A percentile compares a stretch with the other conserved stretches of the same genome.
These are phyloP conservation scores for Carex cristatella DNA, from an alignment of 176 grass and related monocot genomes.

Conservation along the genomic window DNA sequence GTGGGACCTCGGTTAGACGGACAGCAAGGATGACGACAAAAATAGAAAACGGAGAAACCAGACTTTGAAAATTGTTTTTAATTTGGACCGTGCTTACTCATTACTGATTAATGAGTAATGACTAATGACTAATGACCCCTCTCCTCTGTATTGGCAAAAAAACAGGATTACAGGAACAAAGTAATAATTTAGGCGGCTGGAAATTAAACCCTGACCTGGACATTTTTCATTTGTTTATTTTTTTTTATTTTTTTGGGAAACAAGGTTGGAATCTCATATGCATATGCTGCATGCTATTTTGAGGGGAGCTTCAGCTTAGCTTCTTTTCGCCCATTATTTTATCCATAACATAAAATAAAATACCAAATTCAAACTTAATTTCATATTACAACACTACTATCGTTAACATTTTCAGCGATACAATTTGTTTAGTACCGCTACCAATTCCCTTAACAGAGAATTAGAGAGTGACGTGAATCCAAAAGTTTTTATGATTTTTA, in stretches of 20 bases:
- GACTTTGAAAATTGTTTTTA: background rate
- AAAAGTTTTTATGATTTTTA: too few relatives aligned
- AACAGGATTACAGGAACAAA: too few relatives aligned
- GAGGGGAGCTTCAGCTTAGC: background rate
- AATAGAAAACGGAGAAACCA: slow-evolving; percentile 13
- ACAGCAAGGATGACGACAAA: background rate
- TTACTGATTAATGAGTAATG: background rate
- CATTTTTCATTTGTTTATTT: background rate
- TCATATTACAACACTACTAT: too few relatives aligned
- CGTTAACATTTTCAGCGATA: too few relatives aligned
- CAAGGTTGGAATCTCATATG: background rate
- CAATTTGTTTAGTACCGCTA: too few relatives aligned
- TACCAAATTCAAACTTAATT: too few relatives aligned
- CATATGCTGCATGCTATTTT: background rate
- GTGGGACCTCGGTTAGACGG: background rate
- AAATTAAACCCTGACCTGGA: background rate
- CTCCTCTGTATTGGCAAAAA: too few relatives aligned
- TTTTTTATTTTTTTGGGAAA: background rate
- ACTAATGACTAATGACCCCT: background rate
- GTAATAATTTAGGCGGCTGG: background rate
- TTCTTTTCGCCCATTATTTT: background rate
- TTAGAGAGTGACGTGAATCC: too few relatives aligned
- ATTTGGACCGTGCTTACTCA: background rate
- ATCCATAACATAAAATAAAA: too few relatives aligned
- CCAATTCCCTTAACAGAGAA: too few relatives aligned